These are phyloP conservation scores for Ziziphus jujuba DNA, from an alignment of 306 rosid genomes.

Conservation along the genomic window DNA sequence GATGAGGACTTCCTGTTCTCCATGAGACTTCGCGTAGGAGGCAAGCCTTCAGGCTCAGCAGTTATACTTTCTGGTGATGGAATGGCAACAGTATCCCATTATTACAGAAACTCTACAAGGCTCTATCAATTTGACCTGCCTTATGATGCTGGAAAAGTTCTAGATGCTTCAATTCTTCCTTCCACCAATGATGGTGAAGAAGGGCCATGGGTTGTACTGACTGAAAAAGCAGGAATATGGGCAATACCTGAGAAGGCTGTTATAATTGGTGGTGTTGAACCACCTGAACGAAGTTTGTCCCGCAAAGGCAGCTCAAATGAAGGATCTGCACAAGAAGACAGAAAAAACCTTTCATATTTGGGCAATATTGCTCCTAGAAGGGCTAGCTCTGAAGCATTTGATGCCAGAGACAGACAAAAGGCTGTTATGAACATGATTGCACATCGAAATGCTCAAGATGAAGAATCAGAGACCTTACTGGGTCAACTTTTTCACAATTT, in stretches of 20 bases:
- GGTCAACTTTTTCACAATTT: slow-evolving; percentile 76
- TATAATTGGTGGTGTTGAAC: slow-evolving; percentile 92
- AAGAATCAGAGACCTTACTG: slow-evolving; percentile 89
- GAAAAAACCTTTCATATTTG: slow-evolving; percentile 61
- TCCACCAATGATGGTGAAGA: slow-evolving; percentile 76
- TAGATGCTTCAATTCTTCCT: slow-evolving; percentile 94
- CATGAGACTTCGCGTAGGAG: slow-evolving; percentile 89
- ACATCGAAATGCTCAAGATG: slow-evolving; percentile 76
- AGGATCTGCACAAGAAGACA: slow-evolving; percentile 83
- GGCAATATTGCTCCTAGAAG: slow-evolving; percentile 67
- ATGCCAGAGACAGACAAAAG: slow-evolving; percentile 68
- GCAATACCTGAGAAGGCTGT: slow-evolving; percentile 98
- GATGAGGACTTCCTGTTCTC: slow-evolving; percentile 79
- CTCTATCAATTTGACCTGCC: slow-evolving; percentile 96
- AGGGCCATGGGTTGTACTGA: slow-evolving; percentile 94
- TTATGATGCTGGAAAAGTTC: slow-evolving; percentile 93
- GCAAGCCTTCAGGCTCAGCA: slow-evolving; percentile 85
- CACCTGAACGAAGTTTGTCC: slow-evolving; percentile 95
- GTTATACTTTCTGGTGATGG: slow-evolving; percentile 92
- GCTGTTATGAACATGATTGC: slow-evolving; percentile 52
- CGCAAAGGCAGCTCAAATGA: slow-evolving; percentile 97
- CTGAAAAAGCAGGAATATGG: slow-evolving; percentile 99
- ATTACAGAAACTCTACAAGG: slow-evolving; percentile 59
- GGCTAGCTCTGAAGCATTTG: slow-evolving; percentile 83
- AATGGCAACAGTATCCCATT: slow-evolving; percentile 87